Evolutionary conservation across 2,329 filamentous ascomycete genomes (phyloP).

Genomic region (Coleophoma crateriformis): DNA sequence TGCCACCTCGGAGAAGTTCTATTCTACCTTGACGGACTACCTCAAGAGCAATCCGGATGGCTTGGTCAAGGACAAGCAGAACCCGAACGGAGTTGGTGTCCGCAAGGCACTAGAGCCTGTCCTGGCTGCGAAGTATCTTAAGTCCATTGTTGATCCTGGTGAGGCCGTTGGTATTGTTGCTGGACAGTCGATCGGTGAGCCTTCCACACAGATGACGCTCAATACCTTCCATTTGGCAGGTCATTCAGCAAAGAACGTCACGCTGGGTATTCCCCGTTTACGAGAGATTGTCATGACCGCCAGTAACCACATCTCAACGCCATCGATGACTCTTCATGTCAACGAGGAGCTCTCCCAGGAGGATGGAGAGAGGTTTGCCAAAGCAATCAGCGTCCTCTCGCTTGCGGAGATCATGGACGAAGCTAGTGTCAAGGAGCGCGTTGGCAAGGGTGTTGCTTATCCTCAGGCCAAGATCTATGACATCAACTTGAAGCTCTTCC

Average conservation of each 20-base stretch:
- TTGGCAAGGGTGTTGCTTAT: constrained; percentile 65
- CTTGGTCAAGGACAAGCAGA: constrained; percentile 46
- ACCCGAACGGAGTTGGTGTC: constrained; percentile 22
- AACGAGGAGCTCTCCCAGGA: constrained; percentile 64
- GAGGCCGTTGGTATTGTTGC: constrained; percentile 97
- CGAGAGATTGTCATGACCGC: constrained; percentile 99
- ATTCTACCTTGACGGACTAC: constrained; percentile 66
- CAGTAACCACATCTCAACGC: constrained; percentile 81
- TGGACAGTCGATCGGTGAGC: constrained; percentile 93
- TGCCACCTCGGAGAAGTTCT: constrained; percentile 86
- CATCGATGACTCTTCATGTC: constrained; percentile 79
- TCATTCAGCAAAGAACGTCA: constrained; percentile 97
- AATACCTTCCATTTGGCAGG: constrained; percentile 99
- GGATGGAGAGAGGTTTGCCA: constrained; percentile 76
- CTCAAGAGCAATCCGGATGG: constrained; percentile 69
- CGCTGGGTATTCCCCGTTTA: constrained; percentile 92
- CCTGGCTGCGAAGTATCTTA: constrained; percentile 87
- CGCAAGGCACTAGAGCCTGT: constrained; percentile 58
- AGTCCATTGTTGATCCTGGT: constrained; percentile 86
- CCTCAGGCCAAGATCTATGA: constrained; percentile 79
- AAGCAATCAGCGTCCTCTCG: constrained; percentile 82
- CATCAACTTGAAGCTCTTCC: constrained; percentile 78
- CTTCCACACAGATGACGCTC: constrained; percentile 97
- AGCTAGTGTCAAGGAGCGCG: constrained; percentile 72
- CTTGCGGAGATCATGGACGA: constrained; percentile 80